Evolutionary conservation across 2,329 filamentous ascomycete genomes (phyloP), one percentile per base, ranked within the genome.

Genomic region (Harringtonia aguacate): DNA sequence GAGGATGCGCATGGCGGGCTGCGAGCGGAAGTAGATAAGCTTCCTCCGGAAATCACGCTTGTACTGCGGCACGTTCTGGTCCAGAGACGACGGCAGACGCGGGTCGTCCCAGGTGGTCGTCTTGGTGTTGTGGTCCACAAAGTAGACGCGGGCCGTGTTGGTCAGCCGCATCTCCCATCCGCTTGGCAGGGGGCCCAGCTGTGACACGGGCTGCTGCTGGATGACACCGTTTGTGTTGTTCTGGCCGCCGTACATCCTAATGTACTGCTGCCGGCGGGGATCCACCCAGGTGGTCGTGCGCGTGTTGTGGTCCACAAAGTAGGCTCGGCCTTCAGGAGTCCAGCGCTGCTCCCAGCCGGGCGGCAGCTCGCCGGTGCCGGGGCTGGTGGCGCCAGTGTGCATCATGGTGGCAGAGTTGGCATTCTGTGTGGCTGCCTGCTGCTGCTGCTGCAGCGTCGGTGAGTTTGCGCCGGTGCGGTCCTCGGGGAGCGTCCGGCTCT

Each of bases 101-200:
- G 92, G 92, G 58, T 98, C 92, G 59, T 98, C 92, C 92, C 92
- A 98, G 1, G 92, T 98, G 4, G 92, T 98, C 0, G 92, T 98
- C 72, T 98, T 98, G 36, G 92, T 98, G 67, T 98, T 98, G 68
- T 98, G 92, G 58, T 98, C 92, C 36, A 98, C 92, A 63, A 98
- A 98, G 67, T 98, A 98, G 15, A 98, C 92, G 47, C 92, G 78
- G 24, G 92, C 92, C 14, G 92, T 98, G 64, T 98, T 97, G 43
- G 92, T 98, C 41, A 98, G 79, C 48, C 92, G 86, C 92, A 98
- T 98, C 72, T 98, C 92, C 92, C 92, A 98, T 3, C 92, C 92
- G 57, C 92, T 97, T 4, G 92, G 92, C 39, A 98, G 66, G 22
- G 92, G 92, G 4, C 92, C 92, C 37, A 98, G 76, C 61, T 98